These are phyloP conservation scores for Sphaceloma murrayae DNA, from an alignment of 2,329 filamentous ascomycete species.

Conservation along the genomic window DNA sequence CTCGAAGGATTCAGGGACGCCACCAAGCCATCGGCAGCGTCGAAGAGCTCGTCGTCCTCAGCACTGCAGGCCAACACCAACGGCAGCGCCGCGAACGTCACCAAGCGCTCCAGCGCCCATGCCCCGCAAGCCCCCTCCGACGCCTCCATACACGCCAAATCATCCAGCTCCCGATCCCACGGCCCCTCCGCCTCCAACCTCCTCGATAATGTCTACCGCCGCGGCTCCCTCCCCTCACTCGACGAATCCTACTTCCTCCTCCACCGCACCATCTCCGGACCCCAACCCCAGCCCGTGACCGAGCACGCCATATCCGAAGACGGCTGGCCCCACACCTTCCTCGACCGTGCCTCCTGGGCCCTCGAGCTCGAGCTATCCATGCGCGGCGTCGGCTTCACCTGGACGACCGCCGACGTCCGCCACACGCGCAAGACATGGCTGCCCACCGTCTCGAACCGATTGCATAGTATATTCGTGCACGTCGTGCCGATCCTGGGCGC, in stretches of 20 bases:
- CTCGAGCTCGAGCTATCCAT: slow-evolving; percentile 37
- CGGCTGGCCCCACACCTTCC: slow-evolving; percentile 32
- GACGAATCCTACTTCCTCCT: slow-evolving; percentile 18
- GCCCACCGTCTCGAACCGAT: slow-evolving; percentile 32
- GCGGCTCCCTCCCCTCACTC: slow-evolving; percentile 12
- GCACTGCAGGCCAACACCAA: not conserved
- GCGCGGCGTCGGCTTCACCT: slow-evolving; percentile 38
- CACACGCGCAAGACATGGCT: slow-evolving; percentile 38
- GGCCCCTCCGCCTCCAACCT: slow-evolving; percentile 4
- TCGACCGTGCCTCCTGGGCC: slow-evolving; percentile 36
- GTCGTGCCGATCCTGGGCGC: slow-evolving; percentile 31
- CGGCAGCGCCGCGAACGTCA: not conserved
- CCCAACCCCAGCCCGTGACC: slow-evolving; percentile 25
- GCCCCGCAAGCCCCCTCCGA: slow-evolving; percentile 5
- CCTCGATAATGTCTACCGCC: slow-evolving; percentile 12
- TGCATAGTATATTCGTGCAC: slow-evolving; percentile 34
- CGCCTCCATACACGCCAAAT: not conserved
- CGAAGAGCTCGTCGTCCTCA: too few relatives aligned
- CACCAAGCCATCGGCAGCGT: not conserved
- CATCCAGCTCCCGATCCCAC: not conserved
- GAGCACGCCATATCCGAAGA: slow-evolving; percentile 34
- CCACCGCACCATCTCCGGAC: slow-evolving; percentile 16
- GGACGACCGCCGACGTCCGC: slow-evolving; percentile 38
- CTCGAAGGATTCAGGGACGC: slow-evolving; percentile 17
- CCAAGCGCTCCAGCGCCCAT: not conserved